phyloP scores from a whole-genome alignment of 1,284 basidiomycete genomes.

The Trametes pubescens region DNA sequence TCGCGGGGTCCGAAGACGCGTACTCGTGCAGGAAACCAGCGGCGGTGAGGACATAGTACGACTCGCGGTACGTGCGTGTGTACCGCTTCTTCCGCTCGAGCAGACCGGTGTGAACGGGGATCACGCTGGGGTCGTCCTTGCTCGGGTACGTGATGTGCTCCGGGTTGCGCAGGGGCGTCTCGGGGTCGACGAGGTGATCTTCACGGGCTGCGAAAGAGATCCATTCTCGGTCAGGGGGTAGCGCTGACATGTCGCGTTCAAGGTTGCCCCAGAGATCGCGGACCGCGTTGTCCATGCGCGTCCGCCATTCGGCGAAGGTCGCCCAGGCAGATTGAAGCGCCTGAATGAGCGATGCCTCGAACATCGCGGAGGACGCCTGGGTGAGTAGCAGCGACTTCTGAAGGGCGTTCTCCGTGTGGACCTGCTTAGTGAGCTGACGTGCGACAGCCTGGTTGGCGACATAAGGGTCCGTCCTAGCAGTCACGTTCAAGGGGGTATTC shows the following conservation, averaged over 20 bases:
- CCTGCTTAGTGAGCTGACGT: conserved; percentile 92
- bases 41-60: conserved; percentile 94
- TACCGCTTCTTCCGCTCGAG: conserved; percentile 98
- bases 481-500: conserved; percentile 93
- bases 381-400: conserved; percentile 99
- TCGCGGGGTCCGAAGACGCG: conserved; percentile 79
- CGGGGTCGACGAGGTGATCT: conserved; percentile 97
- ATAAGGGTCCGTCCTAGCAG: conserved; percentile 87
- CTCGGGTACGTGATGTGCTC: conserved; percentile 88
- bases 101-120: conserved; percentile 90
- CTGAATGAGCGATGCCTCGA: conserved; percentile 96
- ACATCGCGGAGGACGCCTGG: conserved; percentile 97
- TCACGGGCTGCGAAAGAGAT: conserved; percentile 94
- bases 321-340: conserved; percentile 97
- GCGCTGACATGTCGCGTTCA: conserved; percentile 81
- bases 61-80: conserved; percentile 89
- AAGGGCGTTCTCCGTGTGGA: conserved; percentile 97
- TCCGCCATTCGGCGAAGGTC: conserved; percentile 97
- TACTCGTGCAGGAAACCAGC: conserved; percentile 97
- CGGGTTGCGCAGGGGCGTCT: conserved; percentile 90
- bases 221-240: conserved; percentile 96
- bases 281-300: conserved; percentile 82
- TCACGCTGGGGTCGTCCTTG: conserved; percentile 92
- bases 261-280: conserved; percentile 86
- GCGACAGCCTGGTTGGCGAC: conserved; percentile 84